Evolutionary conservation across 208 protist genomes (phyloP), one percentile per base, ranked within the genome.

Genomic region (Acanthamoeba lenticulata): DNA sequence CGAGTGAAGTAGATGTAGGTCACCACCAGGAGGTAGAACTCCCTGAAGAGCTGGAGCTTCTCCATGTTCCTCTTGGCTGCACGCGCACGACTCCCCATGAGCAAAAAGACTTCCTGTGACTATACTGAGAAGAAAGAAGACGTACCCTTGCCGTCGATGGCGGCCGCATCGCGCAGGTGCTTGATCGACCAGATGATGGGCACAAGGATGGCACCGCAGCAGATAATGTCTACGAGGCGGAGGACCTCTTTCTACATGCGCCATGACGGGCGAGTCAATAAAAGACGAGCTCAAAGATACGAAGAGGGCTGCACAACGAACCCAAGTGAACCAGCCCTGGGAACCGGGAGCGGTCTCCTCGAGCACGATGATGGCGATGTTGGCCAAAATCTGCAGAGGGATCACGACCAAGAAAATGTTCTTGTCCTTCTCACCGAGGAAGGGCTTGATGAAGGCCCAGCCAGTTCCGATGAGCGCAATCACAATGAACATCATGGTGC

Each of bases 1-100:
- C 97, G 95, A 32, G 97, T 98, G 85, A 98, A 97, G 94, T 98
- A 98, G 34, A 98, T 95, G 95, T 98, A 98, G 29, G 93, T 92
- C 36, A 98, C 95, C 21, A 98, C 94, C 47, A 97, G 45, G 27
- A 98, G 74, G 95, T 98, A 98, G 94, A 98, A 98, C 47, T 96
- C 94, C 38, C 97, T 95, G 94, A 98, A 98, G 57, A 97, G 65
- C 88, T 94, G 79, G 36, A 98, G 94, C 38, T 97, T 97, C 62
- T 89, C 89, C 40, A 97, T 32, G 90, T 94, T 96, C 44, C 74
- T 42, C 29, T 90, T 89, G n/a, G 95, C 97, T 62, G 24, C 55
- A 27, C 9, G 15, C 95, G 52, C 19, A 27, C 44, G 24, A 90
- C 32, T n/a, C n/a, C n/a, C n/a, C n/a, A n/a, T n/a, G n/a, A n/a